Percentiles rank a stretch among this genome's conserved stretches.
phyloP scores from a whole-genome alignment of 371 early-diverging fungal genomes.

The Dentiscutata heterogama region DNA sequence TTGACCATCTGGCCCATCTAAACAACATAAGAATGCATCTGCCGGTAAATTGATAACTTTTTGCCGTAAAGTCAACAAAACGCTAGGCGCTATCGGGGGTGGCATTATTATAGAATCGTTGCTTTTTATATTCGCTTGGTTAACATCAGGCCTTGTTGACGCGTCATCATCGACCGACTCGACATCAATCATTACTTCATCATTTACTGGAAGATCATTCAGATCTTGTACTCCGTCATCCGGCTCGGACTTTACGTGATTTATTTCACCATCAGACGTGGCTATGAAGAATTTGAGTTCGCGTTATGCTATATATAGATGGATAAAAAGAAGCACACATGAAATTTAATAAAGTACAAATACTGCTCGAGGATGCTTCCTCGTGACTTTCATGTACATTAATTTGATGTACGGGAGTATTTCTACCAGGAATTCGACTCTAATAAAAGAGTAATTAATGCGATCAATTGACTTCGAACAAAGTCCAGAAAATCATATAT shows the following conservation, averaged over 20 bases:
- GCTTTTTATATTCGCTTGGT: slow-evolving; percentile 1
- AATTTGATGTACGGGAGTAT: no score
- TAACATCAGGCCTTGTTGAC: not conserved
- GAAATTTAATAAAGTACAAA: no score
- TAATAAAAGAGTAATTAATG: not conserved
- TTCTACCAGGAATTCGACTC: slow-evolving; percentile 2
- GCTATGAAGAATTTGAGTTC: no score
- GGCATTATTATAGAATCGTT: slow-evolving; percentile 28
- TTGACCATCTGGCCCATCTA: slow-evolving; percentile 12
- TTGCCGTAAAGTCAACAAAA: slow-evolving; percentile 3
- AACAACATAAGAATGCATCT: slow-evolving; percentile 1
- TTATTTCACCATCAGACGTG: no score
- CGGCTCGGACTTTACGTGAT: not conserved
- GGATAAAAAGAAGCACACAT: no score
- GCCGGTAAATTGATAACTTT: not conserved
- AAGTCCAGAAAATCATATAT: no score
- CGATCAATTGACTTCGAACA: no score
- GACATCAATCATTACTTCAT: slow-evolving; percentile 43
- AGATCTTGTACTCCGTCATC: not conserved
- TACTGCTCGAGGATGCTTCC: no score
- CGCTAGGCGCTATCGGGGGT: slow-evolving; percentile 25
- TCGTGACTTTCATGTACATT: no score
- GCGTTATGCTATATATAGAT: no score
- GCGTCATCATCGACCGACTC: slow-evolving; percentile 39
- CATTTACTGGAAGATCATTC: not conserved